Conservation (phyloP, 2,329 filamentous ascomycete species). For the Clonostachys chloroleuca region DNA sequence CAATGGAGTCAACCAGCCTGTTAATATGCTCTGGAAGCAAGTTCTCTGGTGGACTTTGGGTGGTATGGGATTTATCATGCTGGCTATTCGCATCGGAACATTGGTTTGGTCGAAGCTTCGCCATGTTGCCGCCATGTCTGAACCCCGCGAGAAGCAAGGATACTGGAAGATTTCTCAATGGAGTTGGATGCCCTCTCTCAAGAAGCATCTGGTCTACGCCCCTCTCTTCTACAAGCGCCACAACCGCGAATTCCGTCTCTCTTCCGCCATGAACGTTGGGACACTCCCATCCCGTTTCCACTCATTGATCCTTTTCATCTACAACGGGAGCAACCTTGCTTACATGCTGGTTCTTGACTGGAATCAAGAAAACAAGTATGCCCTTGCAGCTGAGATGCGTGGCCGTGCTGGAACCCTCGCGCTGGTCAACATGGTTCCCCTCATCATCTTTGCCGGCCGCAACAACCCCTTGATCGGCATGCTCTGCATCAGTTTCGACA, state of each 20-base stretch:
- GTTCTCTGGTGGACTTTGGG: slow-evolving; percentile 58
- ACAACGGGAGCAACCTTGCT: slow-evolving; percentile 54
- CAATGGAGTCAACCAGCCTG: slow-evolving; percentile 54
- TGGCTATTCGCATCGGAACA: slow-evolving; percentile 48
- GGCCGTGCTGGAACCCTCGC: slow-evolving; percentile 82
- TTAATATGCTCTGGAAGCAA: slow-evolving; percentile 54
- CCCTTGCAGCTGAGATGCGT: slow-evolving; percentile 75
- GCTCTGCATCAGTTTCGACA: slow-evolving; percentile 88
- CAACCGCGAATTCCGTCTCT: slow-evolving; percentile 62
- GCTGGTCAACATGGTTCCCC: slow-evolving; percentile 85
- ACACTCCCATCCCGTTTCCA: slow-evolving; percentile 64
- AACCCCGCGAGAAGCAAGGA: slow-evolving; percentile 42
- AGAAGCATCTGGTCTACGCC: slow-evolving; percentile 56
- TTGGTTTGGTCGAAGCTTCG: slow-evolving; percentile 52
- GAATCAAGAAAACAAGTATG: slow-evolving; percentile 49
- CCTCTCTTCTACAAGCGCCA: slow-evolving; percentile 62
- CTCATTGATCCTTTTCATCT: slow-evolving; percentile 49
- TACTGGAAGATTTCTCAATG: slow-evolving; percentile 58
- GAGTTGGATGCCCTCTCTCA: slow-evolving; percentile 57
- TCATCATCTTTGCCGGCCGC: slow-evolving; percentile 82
- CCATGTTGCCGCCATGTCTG: slow-evolving; percentile 54
- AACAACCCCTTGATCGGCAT: slow-evolving; percentile 88
- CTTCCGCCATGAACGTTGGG: slow-evolving; percentile 53
- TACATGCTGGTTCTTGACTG: slow-evolving; percentile 63
- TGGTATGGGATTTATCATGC: slow-evolving; percentile 46